Evolutionary conservation across 2,329 filamentous ascomycete genomes (phyloP).

Genomic region (Zelopaecilomyces penicillatus): DNA sequence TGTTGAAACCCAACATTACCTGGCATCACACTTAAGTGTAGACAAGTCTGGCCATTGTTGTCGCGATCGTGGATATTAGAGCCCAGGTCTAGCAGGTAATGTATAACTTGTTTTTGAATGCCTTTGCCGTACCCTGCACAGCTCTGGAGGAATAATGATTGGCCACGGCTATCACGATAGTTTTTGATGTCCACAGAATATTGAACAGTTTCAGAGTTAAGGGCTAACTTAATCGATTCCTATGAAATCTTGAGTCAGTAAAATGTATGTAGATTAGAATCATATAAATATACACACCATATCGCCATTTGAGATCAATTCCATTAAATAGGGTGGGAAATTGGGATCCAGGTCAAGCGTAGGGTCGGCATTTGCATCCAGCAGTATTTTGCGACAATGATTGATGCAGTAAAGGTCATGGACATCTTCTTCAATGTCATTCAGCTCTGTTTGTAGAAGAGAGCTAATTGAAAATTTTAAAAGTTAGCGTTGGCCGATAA

Average conservation of each 20-base stretch:
- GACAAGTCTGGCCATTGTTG: background rate
- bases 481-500: no score
- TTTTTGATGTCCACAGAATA: no score
- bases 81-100: background rate
- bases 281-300: no score
- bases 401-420: background rate
- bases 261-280: no score
- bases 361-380: conserved; percentile 8
- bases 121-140: background rate
- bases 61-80: background rate
- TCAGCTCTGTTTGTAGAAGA: background rate
- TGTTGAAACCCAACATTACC: background rate
- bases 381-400: conserved; percentile 3
- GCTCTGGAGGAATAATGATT: no score
- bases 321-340: no score
- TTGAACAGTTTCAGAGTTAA: no score
- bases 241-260: no score
- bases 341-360: background rate
- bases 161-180: no score
- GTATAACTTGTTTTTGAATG: background rate
- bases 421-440: background rate
- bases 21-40: background rate
- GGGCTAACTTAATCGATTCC: no score
- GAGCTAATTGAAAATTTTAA: background rate
- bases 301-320: no score